phyloP scores from a whole-genome alignment of 2,329 filamentous ascomycete genomes.

The Diaporthe australafricana region DNA sequence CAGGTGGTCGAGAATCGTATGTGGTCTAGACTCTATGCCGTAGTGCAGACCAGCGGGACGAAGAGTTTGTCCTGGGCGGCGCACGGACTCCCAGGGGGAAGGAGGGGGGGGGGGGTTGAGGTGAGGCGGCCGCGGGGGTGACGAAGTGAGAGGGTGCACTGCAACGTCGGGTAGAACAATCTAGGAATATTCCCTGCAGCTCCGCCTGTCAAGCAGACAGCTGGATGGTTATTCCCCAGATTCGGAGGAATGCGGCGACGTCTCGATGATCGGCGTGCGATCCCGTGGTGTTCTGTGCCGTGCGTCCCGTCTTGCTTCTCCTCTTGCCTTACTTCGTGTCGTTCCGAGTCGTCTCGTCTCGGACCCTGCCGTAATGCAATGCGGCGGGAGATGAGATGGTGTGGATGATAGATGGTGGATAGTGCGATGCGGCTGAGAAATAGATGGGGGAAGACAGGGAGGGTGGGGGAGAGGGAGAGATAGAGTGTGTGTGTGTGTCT shows the following conservation, averaged over 20 bases:
- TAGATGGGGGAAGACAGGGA: not conserved
- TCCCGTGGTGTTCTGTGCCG: not conserved
- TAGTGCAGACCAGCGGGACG: not conserved
- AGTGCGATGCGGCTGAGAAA: not conserved
- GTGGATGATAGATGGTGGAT: not conserved
- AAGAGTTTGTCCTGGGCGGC: constrained; percentile 15
- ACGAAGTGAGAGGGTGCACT: not conserved
- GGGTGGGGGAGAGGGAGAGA: not conserved
- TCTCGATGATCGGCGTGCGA: constrained; percentile 13
- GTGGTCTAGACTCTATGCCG: not conserved
- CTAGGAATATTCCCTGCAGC: constrained; percentile 3
- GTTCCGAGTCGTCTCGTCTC: not conserved
- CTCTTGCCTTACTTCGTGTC: not conserved
- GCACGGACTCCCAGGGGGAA: not conserved
- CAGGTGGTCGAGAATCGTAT: no score
- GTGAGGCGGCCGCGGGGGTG: not conserved
- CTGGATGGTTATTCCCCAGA: constrained; percentile 7
- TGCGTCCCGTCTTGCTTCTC: not conserved
- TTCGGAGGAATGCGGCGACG: constrained; percentile 1
- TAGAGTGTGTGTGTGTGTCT: not conserved
- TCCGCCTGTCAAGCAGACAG: constrained; percentile 1
- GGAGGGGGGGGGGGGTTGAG: not conserved
- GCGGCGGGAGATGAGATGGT: not conserved
- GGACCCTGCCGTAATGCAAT: not conserved
- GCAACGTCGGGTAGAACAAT: not conserved